Base-by-base conservation (phyloP, 129 eudicot genomes). In the Escallonia herrerae region DNA sequence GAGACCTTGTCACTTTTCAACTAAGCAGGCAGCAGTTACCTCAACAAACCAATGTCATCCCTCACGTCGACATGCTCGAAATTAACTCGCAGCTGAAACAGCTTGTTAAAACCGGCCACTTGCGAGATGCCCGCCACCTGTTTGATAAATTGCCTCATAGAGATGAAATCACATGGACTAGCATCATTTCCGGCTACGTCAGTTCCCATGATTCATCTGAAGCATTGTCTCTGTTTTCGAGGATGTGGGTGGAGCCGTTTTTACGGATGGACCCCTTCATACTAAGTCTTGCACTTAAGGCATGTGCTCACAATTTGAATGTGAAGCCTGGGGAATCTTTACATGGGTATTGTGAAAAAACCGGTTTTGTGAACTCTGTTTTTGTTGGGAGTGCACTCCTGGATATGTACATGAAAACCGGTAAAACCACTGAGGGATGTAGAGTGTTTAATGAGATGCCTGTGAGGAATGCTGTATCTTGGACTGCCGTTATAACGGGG, bases 401-500 rank as follows among this genome's bases (percentile, higher is more conserved):
- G 43, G 90, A 93, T 60, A 93, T 93, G 96, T 93, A 93, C 61
- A 84, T 72, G 69, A 93, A 93, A 76, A 63, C 58, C 14, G 83
- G 90, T 49, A 82, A 71, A 72, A 68, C 83, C 60, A 0, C 46
- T 22, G 90, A 83, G 66, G 85, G 95, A 47, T 77, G 96, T 76
- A 65, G 66, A 64, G 75, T 86, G 40, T 93, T 93, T 78, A 90
- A 83, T 43, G 91, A 86, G 71, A 89, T 93, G 95, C 95, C 87
- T 13, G 73, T 77, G 14, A 93, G 89, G 56, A 93, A 86, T 72
- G 95, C 89, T 5, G 96, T 93, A 57, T 88, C 95, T 43, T 93
- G 98, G 96, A 93, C 96, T 39, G 89, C 98, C 41, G 67, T 88
- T 44, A 89, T 93, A 61, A 84, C 98, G 6, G 98, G 98, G 50